Evolutionary conservation across 2,329 filamentous ascomycete genomes (phyloP).

Genomic region (Didymella pinodella): DNA sequence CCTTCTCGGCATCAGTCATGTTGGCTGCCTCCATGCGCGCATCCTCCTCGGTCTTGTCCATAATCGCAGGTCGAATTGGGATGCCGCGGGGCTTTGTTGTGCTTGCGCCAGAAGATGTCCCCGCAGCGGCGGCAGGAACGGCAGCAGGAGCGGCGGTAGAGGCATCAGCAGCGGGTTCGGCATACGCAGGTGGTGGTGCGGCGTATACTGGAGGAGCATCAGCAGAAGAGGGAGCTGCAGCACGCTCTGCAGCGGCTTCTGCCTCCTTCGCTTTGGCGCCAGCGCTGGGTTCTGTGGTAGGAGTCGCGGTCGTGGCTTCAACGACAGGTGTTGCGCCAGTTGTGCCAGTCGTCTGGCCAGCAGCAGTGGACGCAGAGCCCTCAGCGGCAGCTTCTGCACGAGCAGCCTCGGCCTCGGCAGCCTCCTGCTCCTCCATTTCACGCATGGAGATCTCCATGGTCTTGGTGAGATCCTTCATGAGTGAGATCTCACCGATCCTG

Average conservation of each 20-base stretch:
- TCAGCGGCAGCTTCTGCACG: conserved; percentile 45
- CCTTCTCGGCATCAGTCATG: conserved; percentile 76
- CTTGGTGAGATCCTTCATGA: conserved; percentile 97
- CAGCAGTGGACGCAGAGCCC: conserved; percentile 33
- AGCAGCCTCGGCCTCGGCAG: conserved; percentile 61
- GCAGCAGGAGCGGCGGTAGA: conserved; percentile 28
- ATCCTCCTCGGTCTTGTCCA: conserved; percentile 85
- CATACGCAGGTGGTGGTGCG: conserved; percentile 45
- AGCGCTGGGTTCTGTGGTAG: conserved; percentile 30
- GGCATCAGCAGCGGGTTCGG: conserved; percentile 56
- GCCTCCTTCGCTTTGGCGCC: conserved; percentile 56
- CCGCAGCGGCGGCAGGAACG: conserved; percentile 23
- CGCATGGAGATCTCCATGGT: conserved; percentile 98
- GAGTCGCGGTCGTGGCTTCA: conserved; percentile 12
- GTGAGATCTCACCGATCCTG: conserved; percentile 90
- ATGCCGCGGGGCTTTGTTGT: conserved; percentile 64
- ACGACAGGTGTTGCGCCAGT: conserved; percentile 18
- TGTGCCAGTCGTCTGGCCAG: conserved; percentile 23
- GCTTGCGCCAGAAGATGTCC: conserved; percentile 53
- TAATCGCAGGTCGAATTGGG: conserved; percentile 83
- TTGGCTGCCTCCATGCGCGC: conserved; percentile 69
- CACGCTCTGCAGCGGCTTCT: conserved; percentile 52
- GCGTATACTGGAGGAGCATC: conserved; percentile 51
- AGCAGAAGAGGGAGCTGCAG: conserved; percentile 37
- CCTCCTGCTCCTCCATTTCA: conserved; percentile 74